Evolutionary conservation across 2,329 filamentous ascomycete genomes (phyloP), one percentile per base, ranked within the genome.

Genomic region (Dothiorella sarmentorum): DNA sequence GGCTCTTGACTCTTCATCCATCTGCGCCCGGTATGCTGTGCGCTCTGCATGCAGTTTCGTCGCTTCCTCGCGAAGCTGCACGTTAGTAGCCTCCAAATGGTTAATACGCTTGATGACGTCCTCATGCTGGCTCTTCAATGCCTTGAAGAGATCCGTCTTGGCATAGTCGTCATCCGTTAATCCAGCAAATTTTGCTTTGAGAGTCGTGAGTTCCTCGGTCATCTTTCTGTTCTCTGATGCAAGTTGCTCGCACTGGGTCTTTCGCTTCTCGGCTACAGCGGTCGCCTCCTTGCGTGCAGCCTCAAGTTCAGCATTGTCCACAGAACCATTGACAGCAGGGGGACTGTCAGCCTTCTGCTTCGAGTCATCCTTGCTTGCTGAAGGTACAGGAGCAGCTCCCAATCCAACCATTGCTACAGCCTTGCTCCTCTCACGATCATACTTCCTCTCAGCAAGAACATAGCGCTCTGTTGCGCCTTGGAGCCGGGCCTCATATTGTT

Each of bases 51-150:
- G 90, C 52, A 92, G 78, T 70, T 89, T 95, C 67, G 93, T 87
- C 5, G 89, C 87, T 67, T 96, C 91, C 71, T 96, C 89, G 33
- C 88, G 85, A 27, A 97, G 74, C 64, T 91, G 87, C 61, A 88
- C 86, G 71, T 97, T 97, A 11, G 87, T 89, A 3, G 91, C 91
- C 73, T 97, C 93, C 13, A 97, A 76, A 66, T 93, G 87, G 71
- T 99, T 99, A 68, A 96, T 86, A 35, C 91, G 87, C 72, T 90
- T 93, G 65, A 97, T 91, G 7, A 96, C 84, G 66, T 97, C 93
- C 68, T 97, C 94, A 66, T 95, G 90, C 67, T 97, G 91, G 22
- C 83, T 83, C 75, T 92, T 95, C 68, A 97, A 83, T 62, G 89
- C 85, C 75, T 96, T 97, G 81, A 96, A 99, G 3, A 96, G 82